These are phyloP conservation scores for Nidularia pulvinata DNA, from an alignment of 768 basidiomycete genomes.

Conservation along the genomic window DNA sequence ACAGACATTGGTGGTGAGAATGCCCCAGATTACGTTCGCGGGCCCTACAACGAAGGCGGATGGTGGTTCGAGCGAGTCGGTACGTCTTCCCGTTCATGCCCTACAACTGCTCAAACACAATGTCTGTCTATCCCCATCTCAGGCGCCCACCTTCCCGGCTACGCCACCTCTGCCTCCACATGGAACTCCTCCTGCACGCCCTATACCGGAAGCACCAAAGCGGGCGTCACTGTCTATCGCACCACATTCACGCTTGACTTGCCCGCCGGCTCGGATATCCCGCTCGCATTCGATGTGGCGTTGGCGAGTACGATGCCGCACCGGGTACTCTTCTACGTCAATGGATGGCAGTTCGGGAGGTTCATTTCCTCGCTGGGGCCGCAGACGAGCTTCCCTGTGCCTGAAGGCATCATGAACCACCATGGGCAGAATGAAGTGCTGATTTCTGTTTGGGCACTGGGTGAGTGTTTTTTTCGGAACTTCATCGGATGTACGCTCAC, in stretches of 20 bases:
- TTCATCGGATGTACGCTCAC: neutral
- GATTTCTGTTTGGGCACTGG: slow-evolving; percentile 31
- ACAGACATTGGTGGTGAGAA: slow-evolving; percentile 34
- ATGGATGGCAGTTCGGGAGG: slow-evolving; percentile 75
- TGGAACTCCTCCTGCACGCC: slow-evolving; percentile 37
- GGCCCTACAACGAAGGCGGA: slow-evolving; percentile 61
- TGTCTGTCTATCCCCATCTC: neutral
- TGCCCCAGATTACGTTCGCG: slow-evolving; percentile 56
- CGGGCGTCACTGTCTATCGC: slow-evolving; percentile 67
- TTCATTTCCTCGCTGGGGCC: slow-evolving; percentile 39
- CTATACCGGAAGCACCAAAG: slow-evolving; percentile 37
- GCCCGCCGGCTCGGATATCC: slow-evolving; percentile 48
- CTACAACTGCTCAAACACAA: neutral
- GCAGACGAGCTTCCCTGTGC: slow-evolving; percentile 42
- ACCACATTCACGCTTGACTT: slow-evolving; percentile 57
- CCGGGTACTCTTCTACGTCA: slow-evolving; percentile 66
- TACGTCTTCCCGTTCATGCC: slow-evolving; percentile 13
- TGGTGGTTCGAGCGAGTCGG: slow-evolving; percentile 50
- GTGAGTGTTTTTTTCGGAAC: slow-evolving; percentile 11
- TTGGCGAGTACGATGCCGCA: slow-evolving; percentile 46
- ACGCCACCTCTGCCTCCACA: slow-evolving; percentile 51
- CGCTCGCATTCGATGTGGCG: slow-evolving; percentile 61
- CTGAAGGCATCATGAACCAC: slow-evolving; percentile 33
- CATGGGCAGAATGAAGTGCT: slow-evolving; percentile 29
- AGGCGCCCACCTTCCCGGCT: slow-evolving; percentile 63